Base-by-base conservation (phyloP, 2,329 filamentous ascomycete species). In the Trichoderma afroharzianum region DNA sequence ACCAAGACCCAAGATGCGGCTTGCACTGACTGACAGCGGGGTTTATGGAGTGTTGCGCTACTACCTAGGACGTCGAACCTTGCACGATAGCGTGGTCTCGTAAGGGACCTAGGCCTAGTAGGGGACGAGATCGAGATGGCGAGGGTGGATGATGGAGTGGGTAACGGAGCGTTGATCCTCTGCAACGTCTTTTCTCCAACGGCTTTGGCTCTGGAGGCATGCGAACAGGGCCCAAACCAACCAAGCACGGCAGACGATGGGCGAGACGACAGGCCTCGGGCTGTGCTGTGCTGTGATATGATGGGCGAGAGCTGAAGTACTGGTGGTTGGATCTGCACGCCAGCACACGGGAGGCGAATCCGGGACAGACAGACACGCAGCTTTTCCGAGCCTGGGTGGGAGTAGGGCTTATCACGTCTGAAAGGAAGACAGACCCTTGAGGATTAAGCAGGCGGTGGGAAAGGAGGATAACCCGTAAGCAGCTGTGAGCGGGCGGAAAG, bases 91-190 rank as follows among this genome's bases (percentile, higher is more conserved):
- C 68, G 58, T 62, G 33, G 47, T 33, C 57, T 33, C 9, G 30
- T 33, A 59, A 33, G 55, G 39, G 63, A 64, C 50, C 63, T 71
- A 63, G 39, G 57, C 70, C 70, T 39, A 64, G 57, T 71, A 21
- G 33, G 57, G 58, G 39, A 43, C 70, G 47, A 68, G 70, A 71
- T 71, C 70, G 70, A 71, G 70, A 71, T 71, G 63, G 70, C 55
- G 63, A 64, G 57, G 57, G 70, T 66, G 62, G 68, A 66, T 62
- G 67, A 62, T 58, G 36, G 32, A 57, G 63, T 71, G 63, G 63
- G 39, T 58, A 63, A 47, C 58, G 63, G 57, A 71, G 55, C 62
- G 70, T 68, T 64, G 62, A 71, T 47, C 63, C n/a, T 71, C 33
- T 57, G n/a, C 36, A 63, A 63, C 47, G 58, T 43, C 61, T 28